Base-by-base conservation (phyloP, 495 filamentous ascomycete species). In the Alectoria sarmentosa region DNA sequence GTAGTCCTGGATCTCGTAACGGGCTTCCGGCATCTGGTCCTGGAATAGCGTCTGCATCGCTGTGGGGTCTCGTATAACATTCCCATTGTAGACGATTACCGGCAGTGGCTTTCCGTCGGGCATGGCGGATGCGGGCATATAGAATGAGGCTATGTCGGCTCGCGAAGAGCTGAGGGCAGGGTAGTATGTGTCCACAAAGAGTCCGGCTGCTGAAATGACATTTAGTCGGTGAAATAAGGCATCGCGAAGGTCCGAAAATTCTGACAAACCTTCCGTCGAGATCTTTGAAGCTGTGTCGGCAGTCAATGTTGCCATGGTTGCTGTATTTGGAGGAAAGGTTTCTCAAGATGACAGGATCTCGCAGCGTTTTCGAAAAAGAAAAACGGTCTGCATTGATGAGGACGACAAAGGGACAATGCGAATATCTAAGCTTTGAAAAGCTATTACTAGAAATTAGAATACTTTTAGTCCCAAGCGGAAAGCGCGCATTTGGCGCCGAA, bases 41-140 rank as follows among this genome's bases (percentile, higher is more conserved):
- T 82, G 75, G 63, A 87, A 87, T 34, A 86, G 80, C 7, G 79
- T 76, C 52, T 87, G 83, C 48, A 89, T 80, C 1, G 78, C 78
- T n/a, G 70, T 73, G 1, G 82, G 82, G 63, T 85, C 81, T 36
- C 73, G 69, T 37, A 88, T 77, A 1, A 77, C 61, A 64, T 87
- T 86, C 61, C 87, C 86, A 68, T 90, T 90, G 79, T 84, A 88
- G 7, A 84, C 75, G 57, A 90, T 87, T 32, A 76, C 78, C 1
- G 83, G 79, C 38, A 78, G 55, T 13, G 67, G 46, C 62, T 75
- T 78, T 49, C 73, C 75, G 46, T 75, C 74, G 11, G 73, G 66
- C 63, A 74, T 69, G 4, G 77, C 70, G 9, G 79, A 73, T 23
- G 77, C 69, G 23, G 76, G 72, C 38, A 77, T 69, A 73, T 90